Conservation (phyloP, 805 yeast genomes). For the Yarrowia deformans region DNA sequence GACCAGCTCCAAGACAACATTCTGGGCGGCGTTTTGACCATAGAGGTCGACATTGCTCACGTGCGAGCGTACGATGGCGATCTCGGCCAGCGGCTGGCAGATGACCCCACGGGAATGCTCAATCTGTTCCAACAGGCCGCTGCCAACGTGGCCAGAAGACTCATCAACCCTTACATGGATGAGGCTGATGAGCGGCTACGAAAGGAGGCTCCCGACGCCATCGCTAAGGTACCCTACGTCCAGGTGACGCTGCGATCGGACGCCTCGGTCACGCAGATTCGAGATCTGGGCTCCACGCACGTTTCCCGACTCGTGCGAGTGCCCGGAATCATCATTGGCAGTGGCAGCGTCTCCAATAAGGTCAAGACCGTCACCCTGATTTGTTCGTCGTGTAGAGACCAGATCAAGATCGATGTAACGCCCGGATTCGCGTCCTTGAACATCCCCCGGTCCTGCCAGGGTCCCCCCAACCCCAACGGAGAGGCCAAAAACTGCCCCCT, state of each 20-base stretch:
- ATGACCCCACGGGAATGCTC: slow-evolving; percentile 86
- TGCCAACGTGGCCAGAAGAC: slow-evolving; percentile 74
- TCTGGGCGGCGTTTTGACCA: slow-evolving; percentile 71
- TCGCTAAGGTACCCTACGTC: slow-evolving; percentile 70
- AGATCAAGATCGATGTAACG: slow-evolving; percentile 65
- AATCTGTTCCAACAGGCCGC: slow-evolving; percentile 76
- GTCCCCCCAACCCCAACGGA: slow-evolving; percentile 57
- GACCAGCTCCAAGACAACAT: slow-evolving; percentile 90
- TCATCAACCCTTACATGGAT: slow-evolving; percentile 47
- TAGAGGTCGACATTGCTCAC: slow-evolving; percentile 82
- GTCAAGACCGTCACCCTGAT: slow-evolving; percentile 84
- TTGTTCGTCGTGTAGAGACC: slow-evolving; percentile 88
- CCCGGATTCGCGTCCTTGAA: slow-evolving; percentile 75
- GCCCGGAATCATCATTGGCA: slow-evolving; percentile 91
- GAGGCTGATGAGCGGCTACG: slow-evolving; percentile 40
- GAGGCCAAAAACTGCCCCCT: slow-evolving; percentile 74
- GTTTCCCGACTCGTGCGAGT: slow-evolving; percentile 89
- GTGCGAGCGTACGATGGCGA: slow-evolving; percentile 88
- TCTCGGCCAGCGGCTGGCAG: slow-evolving; percentile 79
- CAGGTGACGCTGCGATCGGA: slow-evolving; percentile 80
- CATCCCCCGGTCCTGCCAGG: slow-evolving; percentile 72
- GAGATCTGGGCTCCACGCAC: slow-evolving; percentile 85
- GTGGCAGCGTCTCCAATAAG: slow-evolving; percentile 85
- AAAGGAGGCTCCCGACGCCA: slow-evolving; percentile 53
- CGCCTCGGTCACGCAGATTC: slow-evolving; percentile 72